Evolutionary conservation across 257 asterid genomes (phyloP).

Genomic region (Mitragyna speciosa): DNA sequence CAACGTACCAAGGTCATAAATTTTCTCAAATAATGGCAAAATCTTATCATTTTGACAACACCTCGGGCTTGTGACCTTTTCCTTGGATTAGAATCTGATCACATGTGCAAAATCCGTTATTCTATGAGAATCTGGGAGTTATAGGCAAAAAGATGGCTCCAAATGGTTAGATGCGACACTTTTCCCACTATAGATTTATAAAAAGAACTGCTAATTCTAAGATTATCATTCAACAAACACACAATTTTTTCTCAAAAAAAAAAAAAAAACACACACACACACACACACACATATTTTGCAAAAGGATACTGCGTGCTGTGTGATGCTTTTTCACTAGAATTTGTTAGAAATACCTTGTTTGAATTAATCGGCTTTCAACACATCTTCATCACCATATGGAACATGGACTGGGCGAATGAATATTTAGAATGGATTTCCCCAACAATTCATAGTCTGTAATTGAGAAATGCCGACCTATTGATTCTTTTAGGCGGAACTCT

Average conservation of each 20-base stretch:
- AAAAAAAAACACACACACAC: slow-evolving; percentile 1
- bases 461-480: neutral
- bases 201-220: neutral
- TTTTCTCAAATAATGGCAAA: neutral
- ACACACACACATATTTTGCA: neutral
- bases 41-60: neutral
- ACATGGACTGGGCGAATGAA: neutral
- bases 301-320: neutral
- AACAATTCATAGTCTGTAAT: neutral
- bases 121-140: neutral
- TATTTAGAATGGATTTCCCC: neutral
- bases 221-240: neutral
- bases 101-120: neutral
- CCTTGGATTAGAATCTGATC: neutral
- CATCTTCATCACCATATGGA: neutral
- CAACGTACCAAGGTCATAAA: neutral
- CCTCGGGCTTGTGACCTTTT: neutral
- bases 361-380: neutral
- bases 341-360: neutral
- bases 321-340: neutral
- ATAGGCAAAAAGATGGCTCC: neutral
- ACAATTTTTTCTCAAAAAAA: too few species aligned
- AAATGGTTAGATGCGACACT: neutral
- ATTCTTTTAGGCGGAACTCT: neutral
- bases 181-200: neutral